Conservation (phyloP, 495 filamentous ascomycete species). For the Lasiosphaeria hispida region DNA sequence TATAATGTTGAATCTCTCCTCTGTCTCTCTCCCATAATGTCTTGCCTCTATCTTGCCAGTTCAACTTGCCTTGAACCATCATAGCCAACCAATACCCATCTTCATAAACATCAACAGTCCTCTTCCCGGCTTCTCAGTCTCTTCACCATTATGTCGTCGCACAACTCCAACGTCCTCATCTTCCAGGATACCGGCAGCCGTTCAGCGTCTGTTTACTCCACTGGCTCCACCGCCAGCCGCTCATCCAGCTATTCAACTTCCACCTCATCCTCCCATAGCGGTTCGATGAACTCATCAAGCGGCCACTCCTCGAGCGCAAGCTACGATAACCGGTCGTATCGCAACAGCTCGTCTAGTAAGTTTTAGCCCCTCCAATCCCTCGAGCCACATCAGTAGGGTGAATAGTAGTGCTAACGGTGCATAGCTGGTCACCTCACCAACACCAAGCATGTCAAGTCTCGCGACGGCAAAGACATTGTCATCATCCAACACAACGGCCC, state of each 20-base stretch:
- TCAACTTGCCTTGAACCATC: too few relatives aligned
- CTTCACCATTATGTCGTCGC: neutral
- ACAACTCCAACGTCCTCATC: slow-evolving; percentile 1
- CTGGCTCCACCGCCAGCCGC: slow-evolving; percentile 7
- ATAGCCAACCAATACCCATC: too few relatives aligned
- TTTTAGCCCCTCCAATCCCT: neutral
- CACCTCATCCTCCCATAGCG: slow-evolving; percentile 7
- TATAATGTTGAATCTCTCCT: too few relatives aligned
- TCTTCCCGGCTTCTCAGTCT: neutral
- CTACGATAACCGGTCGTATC: slow-evolving; percentile 3
- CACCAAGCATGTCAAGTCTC: neutral
- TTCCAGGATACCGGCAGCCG: neutral
- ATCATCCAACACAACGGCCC: neutral
- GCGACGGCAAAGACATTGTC: neutral
- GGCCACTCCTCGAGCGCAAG: neutral
- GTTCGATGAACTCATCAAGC: slow-evolving; percentile 16
- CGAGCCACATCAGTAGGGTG: neutral
- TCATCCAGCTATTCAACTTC: slow-evolving; percentile 12
- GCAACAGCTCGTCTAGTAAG: slow-evolving; percentile 16
- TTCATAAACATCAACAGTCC: neutral
- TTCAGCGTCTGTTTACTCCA: neutral
- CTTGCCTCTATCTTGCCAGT: too few relatives aligned
- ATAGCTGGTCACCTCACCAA: neutral
- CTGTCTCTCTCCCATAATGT: too few relatives aligned
- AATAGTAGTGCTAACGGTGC: too few relatives aligned